Evolutionary conservation across 164 flowering plant genomes (phyloP).

Genomic region (Magnolia changhungtana): DNA sequence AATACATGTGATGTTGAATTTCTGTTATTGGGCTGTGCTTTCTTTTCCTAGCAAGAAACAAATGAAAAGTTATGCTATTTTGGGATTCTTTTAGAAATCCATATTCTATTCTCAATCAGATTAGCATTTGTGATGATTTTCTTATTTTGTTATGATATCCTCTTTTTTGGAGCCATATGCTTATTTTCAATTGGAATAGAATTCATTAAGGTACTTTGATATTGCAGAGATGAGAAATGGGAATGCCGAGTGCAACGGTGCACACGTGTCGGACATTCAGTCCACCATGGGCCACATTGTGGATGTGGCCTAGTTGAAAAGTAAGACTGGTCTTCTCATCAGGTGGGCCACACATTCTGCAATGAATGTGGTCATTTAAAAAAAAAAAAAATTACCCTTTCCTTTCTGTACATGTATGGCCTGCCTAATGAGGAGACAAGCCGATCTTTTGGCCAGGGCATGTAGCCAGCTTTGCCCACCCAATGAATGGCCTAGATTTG

Average conservation of each 20-base stretch:
- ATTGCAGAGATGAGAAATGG: neutral
- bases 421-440: neutral
- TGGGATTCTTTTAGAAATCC: no score
- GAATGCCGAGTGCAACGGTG: neutral
- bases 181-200: slow-evolving; percentile 69
- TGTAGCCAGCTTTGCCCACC: neutral
- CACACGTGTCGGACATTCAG: neutral
- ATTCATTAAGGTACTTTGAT: neutral
- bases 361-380: neutral
- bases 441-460: neutral
- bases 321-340: neutral
- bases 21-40: no score
- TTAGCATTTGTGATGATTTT: no score
- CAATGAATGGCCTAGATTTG: neutral
- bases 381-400: no score
- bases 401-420: neutral
- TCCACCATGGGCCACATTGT: neutral
- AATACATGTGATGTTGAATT: no score
- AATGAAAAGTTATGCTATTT: no score
- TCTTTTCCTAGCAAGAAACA: no score
- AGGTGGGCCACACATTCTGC: neutral
- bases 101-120: no score
- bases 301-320: neutral
- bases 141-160: no score
- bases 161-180: slow-evolving; percentile 20